Conservation (phyloP, 1,284 basidiomycete species). For the Fomitiporia mediterranea region DNA sequence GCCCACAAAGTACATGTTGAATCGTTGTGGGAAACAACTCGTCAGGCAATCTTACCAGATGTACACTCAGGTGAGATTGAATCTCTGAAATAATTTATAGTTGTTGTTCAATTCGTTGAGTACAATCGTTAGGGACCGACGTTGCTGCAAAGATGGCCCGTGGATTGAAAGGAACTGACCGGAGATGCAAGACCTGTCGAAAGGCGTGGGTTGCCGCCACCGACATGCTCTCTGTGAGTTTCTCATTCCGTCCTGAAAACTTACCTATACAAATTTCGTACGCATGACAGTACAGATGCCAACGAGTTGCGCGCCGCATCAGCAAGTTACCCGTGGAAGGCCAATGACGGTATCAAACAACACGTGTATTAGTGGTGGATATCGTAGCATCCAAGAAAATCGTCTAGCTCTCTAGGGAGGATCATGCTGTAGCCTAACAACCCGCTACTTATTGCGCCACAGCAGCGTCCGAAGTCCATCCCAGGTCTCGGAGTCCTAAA, state of each 20-base stretch:
- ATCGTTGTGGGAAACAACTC: slow-evolving; percentile 47
- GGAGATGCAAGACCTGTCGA: slow-evolving; percentile 45
- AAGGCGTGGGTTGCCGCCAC: slow-evolving; percentile 56
- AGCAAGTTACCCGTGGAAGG: slow-evolving; percentile 26
- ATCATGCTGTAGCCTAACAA: not conserved
- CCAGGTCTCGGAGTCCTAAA: slow-evolving; percentile 71
- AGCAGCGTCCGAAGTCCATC: slow-evolving; percentile 62
- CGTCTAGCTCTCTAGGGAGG: slow-evolving; percentile 3
- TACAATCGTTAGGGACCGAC: slow-evolving; percentile 56
- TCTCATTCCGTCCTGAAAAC: not conserved
- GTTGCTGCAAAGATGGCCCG: slow-evolving; percentile 55
- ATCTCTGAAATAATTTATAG: not conserved
- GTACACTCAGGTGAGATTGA: slow-evolving; percentile 50
- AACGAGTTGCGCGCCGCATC: slow-evolving; percentile 37
- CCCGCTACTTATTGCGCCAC: slow-evolving; percentile 68
- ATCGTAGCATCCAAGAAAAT: not conserved
- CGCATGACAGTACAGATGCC: slow-evolving; percentile 55
- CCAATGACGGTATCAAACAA: slow-evolving; percentile 14
- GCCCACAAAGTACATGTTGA: slow-evolving; percentile 41
- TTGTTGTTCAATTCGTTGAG: not conserved
- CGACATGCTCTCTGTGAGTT: slow-evolving; percentile 57
- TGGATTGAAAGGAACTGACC: slow-evolving; percentile 33
- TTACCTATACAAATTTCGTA: not conserved
- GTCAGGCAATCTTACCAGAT: slow-evolving; percentile 32
- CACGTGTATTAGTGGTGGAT: slow-evolving; percentile 5